Percentiles rank a stretch among this genome's conserved stretches.
These are phyloP conservation scores for Cercospora zeae-maydis DNA, from an alignment of 2,329 filamentous ascomycete genomes.

Conservation along the genomic window DNA sequence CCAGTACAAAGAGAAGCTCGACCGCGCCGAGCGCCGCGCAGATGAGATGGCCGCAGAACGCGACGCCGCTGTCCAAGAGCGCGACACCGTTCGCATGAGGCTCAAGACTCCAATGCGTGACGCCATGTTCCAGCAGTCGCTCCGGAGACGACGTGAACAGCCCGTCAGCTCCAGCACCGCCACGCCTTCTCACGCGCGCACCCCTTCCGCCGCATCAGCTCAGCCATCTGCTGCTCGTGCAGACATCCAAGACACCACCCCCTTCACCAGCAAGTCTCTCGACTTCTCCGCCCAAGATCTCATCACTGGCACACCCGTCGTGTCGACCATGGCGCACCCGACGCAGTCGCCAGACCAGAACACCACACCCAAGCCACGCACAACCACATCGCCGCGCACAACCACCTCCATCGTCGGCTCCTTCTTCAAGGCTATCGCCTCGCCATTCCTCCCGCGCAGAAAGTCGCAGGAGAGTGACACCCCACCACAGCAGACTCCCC, in stretches of 20 bases:
- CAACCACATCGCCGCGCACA: conserved; percentile 5
- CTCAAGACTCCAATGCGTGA: conserved; percentile 4
- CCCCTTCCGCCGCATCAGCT: background rate
- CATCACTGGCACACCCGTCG: conserved; percentile 15
- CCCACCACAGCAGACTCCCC: conserved; percentile 9
- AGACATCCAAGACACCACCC: conserved; percentile 7
- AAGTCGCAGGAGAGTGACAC: background rate
- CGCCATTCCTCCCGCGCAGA: conserved; percentile 18
- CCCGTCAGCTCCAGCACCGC: background rate
- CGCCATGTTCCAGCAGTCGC: conserved; percentile 8
- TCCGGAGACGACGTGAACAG: background rate
- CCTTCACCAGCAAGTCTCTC: conserved; percentile 3
- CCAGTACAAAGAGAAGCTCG: background rate
- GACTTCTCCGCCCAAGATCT: conserved; percentile 11
- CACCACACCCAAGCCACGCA: conserved; percentile 1
- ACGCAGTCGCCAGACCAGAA: background rate
- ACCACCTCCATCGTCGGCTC: conserved; percentile 17
- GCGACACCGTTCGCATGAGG: background rate
- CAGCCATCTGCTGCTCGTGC: background rate
- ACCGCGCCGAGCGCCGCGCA: background rate
- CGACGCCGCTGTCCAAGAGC: conserved; percentile 4
- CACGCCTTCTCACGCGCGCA: conserved; percentile 5
- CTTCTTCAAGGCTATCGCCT: conserved; percentile 16
- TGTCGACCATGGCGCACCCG: background rate
- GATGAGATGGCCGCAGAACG: conserved; percentile 1